Evolutionary conservation across 371 early-diverging fungal species (phyloP).

Genomic region (Funneliformis caledonium): DNA sequence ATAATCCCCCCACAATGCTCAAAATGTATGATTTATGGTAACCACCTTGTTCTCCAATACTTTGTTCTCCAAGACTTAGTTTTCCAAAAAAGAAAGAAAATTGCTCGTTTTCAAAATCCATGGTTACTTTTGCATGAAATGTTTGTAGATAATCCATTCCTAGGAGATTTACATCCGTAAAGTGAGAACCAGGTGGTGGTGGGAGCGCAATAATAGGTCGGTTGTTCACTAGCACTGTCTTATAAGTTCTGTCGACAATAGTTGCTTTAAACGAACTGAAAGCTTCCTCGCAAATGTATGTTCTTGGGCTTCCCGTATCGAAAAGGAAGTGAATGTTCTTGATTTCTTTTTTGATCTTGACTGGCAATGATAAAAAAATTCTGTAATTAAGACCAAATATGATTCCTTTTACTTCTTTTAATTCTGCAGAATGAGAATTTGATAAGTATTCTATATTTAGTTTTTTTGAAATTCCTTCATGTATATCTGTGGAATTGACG

Average conservation of each 20-base stretch:
- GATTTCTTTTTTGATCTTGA: constrained; percentile 10
- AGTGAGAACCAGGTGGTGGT: background rate
- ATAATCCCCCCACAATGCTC: too few relatives aligned
- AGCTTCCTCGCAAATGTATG: background rate
- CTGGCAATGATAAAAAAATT: constrained; percentile 23
- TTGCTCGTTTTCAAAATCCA: background rate
- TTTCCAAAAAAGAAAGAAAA: background rate
- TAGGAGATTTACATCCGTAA: background rate
- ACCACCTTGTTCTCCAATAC: background rate
- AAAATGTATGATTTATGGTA: too few relatives aligned
- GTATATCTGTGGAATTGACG: constrained; percentile 1
- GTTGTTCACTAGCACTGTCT: background rate
- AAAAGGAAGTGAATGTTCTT: constrained; percentile 16
- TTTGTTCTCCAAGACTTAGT: background rate
- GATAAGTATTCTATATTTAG: constrained; percentile 16
- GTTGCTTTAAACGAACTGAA: background rate
- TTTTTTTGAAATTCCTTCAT: constrained; percentile 16
- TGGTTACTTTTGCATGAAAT: background rate
- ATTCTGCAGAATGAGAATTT: background rate
- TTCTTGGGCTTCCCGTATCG: constrained; percentile 20
- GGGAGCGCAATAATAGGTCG: background rate
- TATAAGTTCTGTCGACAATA: background rate
- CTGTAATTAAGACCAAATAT: constrained; percentile 6
- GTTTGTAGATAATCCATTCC: background rate
- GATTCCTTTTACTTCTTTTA: background rate